Evolutionary conservation across 2,329 filamentous ascomycete species (phyloP).

Genomic region (Curvularia lunata): DNA sequence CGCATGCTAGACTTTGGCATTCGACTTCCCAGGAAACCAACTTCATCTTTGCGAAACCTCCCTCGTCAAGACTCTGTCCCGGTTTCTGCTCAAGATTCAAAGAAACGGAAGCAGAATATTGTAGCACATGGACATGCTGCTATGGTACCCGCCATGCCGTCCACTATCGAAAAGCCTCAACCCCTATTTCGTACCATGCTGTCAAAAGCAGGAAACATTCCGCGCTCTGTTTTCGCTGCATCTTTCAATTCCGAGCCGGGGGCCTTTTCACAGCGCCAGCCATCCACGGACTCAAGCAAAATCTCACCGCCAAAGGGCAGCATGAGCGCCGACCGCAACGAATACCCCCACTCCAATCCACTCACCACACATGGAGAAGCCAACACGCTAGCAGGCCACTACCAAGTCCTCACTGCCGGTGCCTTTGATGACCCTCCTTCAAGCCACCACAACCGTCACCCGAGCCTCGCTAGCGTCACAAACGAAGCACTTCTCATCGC

Average conservation of each 20-base stretch:
- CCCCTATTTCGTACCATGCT: slow-evolving; percentile 1
- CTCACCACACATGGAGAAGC: background rate
- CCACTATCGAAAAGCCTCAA: background rate
- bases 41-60: background rate
- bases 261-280: slow-evolving; percentile 15
- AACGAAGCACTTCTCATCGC: background rate
- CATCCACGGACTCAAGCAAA: background rate
- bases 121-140: background rate
- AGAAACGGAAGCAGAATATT: background rate
- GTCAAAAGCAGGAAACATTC: slow-evolving; percentile 13
- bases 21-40: background rate
- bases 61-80: background rate
- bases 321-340: slow-evolving; percentile 6
- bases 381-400: background rate
- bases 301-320: background rate
- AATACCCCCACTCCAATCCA: background rate
- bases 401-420: background rate
- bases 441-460: background rate
- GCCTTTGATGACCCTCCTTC: background rate
- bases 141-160: background rate
- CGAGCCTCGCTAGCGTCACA: background rate
- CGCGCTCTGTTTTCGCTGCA: slow-evolving; percentile 23
- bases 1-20: background rate
- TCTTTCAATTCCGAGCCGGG: slow-evolving; percentile 19
- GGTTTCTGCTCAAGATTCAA: background rate